Evolutionary conservation across 768 basidiomycete genomes (phyloP), one percentile per base, ranked within the genome.

Genomic region (Podaxis mareebaensis): DNA sequence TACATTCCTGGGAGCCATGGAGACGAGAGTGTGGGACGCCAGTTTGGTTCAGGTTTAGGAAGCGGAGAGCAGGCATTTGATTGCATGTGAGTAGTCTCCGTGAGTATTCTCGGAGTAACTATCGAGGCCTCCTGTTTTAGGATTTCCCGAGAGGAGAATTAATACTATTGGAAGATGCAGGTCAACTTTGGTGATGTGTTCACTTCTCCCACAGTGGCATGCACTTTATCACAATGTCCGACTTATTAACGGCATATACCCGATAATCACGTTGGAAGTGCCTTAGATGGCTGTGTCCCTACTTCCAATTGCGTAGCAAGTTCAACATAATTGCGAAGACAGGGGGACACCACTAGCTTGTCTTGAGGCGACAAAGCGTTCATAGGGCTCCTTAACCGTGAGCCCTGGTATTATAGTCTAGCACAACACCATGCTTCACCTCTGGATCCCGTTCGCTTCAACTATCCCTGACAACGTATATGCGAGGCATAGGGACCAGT

Each of bases 141-240:
- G 33, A 33, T 10, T 33, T 33, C 33, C 33, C 33, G 33, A 17
- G 24, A 64, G 11, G 64, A 52, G 54, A 24, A 33, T 26, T 46
- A 26, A 65, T 70, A 65, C 64, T 51, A 40, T 40, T 71, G 60
- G 24, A 56, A 38, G 40, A 71, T 74, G 70, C 62, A 70, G 52
- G 73, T 73, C 53, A 68, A 73, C 53, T 72, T 67, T 56, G 74
- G 69, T 2, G 60, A 56, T 4, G 60, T 52, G 13, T 70, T 63
- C 36, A 63, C 59, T 39, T 76, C 75, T 1, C 71, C 74, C 2
- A 46, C 53, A 33, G 76, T 78, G n/a, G 7, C 44, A 6, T 46
- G 44, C 17, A 46, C 17, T n/a, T 46, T 20, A 46, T 46, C n/a
- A 10, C 10, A 20, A 3, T 20, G 20, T 46, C 17, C 17, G 15